Evolutionary conservation across 2,329 filamentous ascomycete genomes (phyloP), one percentile per base, ranked within the genome.

Genomic region (Neofusicoccum cordaticola): DNA sequence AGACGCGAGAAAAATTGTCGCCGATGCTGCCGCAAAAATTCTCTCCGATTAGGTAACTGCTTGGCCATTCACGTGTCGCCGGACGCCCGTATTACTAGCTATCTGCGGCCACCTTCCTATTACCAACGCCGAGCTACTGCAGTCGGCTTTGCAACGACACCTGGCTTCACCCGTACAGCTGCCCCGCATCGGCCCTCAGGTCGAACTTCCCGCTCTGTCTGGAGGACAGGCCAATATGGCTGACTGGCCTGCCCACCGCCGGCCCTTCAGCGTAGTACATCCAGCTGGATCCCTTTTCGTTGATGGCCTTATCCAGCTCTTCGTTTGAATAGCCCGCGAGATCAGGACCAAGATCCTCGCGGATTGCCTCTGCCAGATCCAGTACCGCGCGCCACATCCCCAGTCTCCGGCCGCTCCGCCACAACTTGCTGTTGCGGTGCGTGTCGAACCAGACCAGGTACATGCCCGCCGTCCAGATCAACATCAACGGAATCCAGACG

Each of bases 391-490:
- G 62, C 45, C 56, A 50, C 62, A 64, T 50, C 35, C 62, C 62
- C 51, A 64, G 52, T 13, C 56, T 47, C 22, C 51, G 37, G 12
- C 62, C 62, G 15, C 56, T 45, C 3, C 62, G 62, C 31, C 52
- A 53, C 13, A 64, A 42, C 42, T 64, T 48, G 15, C 51, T 57
- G 41, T 64, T 34, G 37, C 56, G 62, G 8, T 64, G 62, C 39
- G 62, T 48, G 34, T 64, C 62, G 51, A 58, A 57, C 62, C 62
- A 64, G 17, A 64, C 56, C 17, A 57, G 27, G 34, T 58, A 64
- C 34, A 57, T 64, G 11, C 62, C 62, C 22, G 41, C 56, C 51
- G 31, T 64, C 62, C 51, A 64, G 8, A 42, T 22, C 19, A 57
- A 15, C 44, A 39, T 50, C 9, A 39, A 22, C 15, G 51, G 27